Evolutionary conservation across 305 asterid genomes (phyloP), one percentile per base, ranked within the genome.

Genomic region (Ajuga reptans): DNA sequence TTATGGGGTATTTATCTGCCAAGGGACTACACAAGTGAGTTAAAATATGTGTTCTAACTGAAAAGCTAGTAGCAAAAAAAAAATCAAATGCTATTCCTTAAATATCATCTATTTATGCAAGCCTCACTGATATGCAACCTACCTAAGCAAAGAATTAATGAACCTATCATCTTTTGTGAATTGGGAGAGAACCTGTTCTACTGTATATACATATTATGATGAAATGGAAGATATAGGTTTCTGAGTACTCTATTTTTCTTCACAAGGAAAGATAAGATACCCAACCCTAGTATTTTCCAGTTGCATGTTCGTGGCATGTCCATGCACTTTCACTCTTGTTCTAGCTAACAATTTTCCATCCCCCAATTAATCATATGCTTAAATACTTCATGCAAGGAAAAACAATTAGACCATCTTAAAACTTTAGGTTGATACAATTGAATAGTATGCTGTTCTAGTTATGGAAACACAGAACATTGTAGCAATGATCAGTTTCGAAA

Each of bases 401-500:
- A 27, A 11, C 36, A 54, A 21, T 21, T 21, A 21, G 27, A 21
- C 2, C 27, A n/a, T n/a, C n/a, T n/a, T n/a, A n/a, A n/a, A n/a
- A n/a, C n/a, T n/a, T n/a, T n/a, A n/a, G n/a, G n/a, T n/a, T n/a
- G n/a, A n/a, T n/a, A n/a, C n/a, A n/a, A n/a, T n/a, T n/a, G n/a
- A n/a, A n/a, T n/a, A n/a, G n/a, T n/a, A n/a, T n/a, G n/a, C n/a
- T n/a, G n/a, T n/a, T n/a, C n/a, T n/a, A n/a, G n/a, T n/a, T n/a
- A n/a, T n/a, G n/a, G n/a, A n/a, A n/a, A 51, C 66, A 67, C 52
- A 54, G 60, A 64, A 15, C 52, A 16, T 15, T 15, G 64, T 27
- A 49, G 43, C 21, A 64, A 45, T 66, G 9, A 47, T 27, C 72
- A 64, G 70, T 24, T 52, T 36, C 46, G 43, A 43, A 41, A 55